These are phyloP conservation scores for Ogataea nitratoaversa DNA, from an alignment of 805 yeast species.

Conservation along the genomic window DNA sequence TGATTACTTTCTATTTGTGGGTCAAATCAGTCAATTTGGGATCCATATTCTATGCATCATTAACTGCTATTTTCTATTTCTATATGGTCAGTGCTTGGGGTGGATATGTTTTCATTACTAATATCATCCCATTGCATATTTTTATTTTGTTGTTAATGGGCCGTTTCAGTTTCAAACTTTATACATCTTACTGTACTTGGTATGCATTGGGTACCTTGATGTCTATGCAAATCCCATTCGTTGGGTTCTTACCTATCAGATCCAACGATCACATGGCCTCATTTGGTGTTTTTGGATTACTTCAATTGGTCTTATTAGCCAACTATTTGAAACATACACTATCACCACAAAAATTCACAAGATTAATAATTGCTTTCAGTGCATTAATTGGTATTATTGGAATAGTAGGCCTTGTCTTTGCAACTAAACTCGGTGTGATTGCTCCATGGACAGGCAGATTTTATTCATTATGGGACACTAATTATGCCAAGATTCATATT, in stretches of 20 bases:
- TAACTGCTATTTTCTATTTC: conserved; percentile 86
- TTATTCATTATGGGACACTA: conserved; percentile 97
- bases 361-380: conserved; percentile 60
- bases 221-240: conserved; percentile 99
- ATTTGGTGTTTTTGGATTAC: conserved; percentile 90
- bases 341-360: conserved; percentile 67
- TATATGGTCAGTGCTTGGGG: conserved; percentile 99
- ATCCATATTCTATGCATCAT: conserved; percentile 75
- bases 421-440: conserved; percentile 88
- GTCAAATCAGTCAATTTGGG: conserved; percentile 90
- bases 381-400: conserved; percentile 57
- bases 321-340: conserved; percentile 73
- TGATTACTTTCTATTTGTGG: conserved; percentile 96
- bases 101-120: conserved; percentile 98
- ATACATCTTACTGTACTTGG: conserved; percentile 95
- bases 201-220: conserved; percentile 95
- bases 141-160: conserved; percentile 92
- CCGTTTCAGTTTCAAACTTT: conserved; percentile 75
- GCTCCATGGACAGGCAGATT: conserved; percentile 99
- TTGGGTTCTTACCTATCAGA: conserved; percentile 93
- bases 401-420: conserved; percentile 62
- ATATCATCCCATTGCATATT: conserved; percentile 92
- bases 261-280: conserved; percentile 99
- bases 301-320: conserved; percentile 87
- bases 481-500: conserved; percentile 94